Evolutionary conservation across 129 eudicot genomes (phyloP).

Genomic region (Calendula officinalis): DNA sequence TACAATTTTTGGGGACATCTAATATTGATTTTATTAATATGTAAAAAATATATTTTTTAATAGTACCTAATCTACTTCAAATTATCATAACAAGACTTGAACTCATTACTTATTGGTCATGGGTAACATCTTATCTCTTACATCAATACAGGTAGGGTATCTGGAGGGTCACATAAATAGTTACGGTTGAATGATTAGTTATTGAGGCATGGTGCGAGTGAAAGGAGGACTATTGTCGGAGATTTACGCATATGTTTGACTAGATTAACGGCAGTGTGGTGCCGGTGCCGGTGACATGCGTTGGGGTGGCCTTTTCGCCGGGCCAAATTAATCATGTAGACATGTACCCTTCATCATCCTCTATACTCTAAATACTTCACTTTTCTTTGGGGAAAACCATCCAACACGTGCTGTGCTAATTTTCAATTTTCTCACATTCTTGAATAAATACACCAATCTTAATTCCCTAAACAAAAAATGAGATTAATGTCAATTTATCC

Average conservation of each 20-base stretch:
- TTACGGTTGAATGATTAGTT: neutral
- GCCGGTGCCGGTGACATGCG: too few relatives aligned
- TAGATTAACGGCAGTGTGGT: neutral
- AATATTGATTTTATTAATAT: too few relatives aligned
- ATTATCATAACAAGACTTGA: too few relatives aligned
- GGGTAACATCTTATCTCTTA: too few relatives aligned
- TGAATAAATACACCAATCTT: neutral
- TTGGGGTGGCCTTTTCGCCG: constrained; percentile 34
- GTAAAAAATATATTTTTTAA: too few relatives aligned
- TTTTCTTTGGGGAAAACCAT: constrained; percentile 32
- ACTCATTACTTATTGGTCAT: too few relatives aligned
- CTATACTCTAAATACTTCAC: constrained; percentile 12
- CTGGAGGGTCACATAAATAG: too few relatives aligned
- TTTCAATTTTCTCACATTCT: neutral
- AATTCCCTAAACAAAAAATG: neutral
- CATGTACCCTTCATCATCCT: constrained; percentile 38
- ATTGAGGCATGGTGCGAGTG: constrained; percentile 3
- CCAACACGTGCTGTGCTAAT: constrained; percentile 30
- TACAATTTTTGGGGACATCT: too few relatives aligned
- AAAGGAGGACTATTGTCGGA: constrained; percentile 17
- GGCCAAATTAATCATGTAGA: constrained; percentile 36
- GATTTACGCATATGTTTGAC: constrained; percentile 17
- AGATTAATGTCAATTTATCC: too few relatives aligned
- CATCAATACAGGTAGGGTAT: too few relatives aligned
- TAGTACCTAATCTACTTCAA: too few relatives aligned